Evolutionary conservation across 345 rosid species (phyloP).

Genomic region (Rhodomyrtus tomentosa): DNA sequence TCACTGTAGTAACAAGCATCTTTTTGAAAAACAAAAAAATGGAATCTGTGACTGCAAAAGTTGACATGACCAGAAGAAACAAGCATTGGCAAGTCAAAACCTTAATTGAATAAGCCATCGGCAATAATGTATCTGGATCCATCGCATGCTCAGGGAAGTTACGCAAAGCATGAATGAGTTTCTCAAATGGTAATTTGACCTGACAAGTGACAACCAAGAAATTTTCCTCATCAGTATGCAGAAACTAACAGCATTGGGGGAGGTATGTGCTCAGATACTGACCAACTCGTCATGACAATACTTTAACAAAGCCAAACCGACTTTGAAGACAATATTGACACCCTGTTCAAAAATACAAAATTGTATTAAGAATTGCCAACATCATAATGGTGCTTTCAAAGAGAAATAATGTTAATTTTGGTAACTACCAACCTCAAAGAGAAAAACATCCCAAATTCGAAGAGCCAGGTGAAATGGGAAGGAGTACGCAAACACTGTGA

Average conservation of each 20-base stretch:
- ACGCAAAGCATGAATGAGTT: slow-evolving; percentile 81
- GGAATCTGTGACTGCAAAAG: not conserved
- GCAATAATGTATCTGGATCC: slow-evolving; percentile 83
- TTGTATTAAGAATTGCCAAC: not conserved
- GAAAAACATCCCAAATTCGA: slow-evolving; percentile 97
- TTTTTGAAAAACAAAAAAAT: not conserved
- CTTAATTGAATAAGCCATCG: slow-evolving; percentile 90
- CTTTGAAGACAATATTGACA: slow-evolving; percentile 87
- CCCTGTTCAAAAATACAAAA: slow-evolving; percentile 35
- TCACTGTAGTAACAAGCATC: not conserved
- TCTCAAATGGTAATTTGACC: slow-evolving; percentile 83
- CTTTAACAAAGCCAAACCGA: slow-evolving; percentile 83
- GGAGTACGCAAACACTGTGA: slow-evolving; percentile 88
- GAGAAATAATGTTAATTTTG: not conserved
- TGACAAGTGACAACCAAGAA: slow-evolving; percentile 22
- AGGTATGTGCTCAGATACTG: slow-evolving; percentile 1
- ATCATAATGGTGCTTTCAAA: not conserved
- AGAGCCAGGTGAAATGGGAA: slow-evolving; percentile 90
- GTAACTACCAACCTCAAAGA: slow-evolving; percentile 54
- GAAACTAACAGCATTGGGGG: not conserved
- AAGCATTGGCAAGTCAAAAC: slow-evolving; percentile 18
- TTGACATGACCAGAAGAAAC: not conserved
- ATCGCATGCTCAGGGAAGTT: slow-evolving; percentile 88
- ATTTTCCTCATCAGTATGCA: not conserved
- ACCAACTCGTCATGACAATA: slow-evolving; percentile 93